Evolutionary conservation across 2,329 filamentous ascomycete genomes (phyloP), one percentile per base, ranked within the genome.

Genomic region (Diplodia sapinea): DNA sequence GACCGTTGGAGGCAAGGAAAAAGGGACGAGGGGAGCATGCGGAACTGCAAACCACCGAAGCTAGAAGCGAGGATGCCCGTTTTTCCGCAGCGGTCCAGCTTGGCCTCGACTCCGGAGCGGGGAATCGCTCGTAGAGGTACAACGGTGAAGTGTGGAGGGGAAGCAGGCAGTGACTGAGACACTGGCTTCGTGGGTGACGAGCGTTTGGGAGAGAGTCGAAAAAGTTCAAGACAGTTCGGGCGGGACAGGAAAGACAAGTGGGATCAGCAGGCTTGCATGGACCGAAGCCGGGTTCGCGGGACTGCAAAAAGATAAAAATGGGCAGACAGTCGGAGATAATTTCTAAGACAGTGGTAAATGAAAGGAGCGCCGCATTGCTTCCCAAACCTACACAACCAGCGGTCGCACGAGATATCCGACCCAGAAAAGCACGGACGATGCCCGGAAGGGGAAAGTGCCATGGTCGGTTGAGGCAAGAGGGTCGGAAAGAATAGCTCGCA

Each of bases 341-440:
- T 51, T 51, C 31, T 47, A 38, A 63, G 59, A 63, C 59, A 63
- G n/a, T 17, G 59, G 43, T 63, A 63, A 63, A 63, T 63, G 59
- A 63, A 63, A 63, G 59, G 59, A 31, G 3, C 29, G 17, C 29
- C 43, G 59, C 59, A 63, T 63, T 17, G n/a, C n/a, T 36, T 47
- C 43, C 43, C 11, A 15, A 38, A 12, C 43, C 17, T 8, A 47
- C 43, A 31, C 59, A 38, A 51, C 59, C 57, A 33, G 29, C 7
- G 15, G 59, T 63, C 12, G 11, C 47, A 63, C 59, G 0, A 49
- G 43, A 47, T 31, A 38, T 33, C 23, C 15, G 29, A 52, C 8
- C 36, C 17, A 12, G 15, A 61, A 33, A 49, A 63, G 17, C 40
- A 31, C 40, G 26, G n/a, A n/a, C n/a, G 11, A 38, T 26, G 26